phyloP scores from a whole-genome alignment of 805 yeast genomes.

The Lipomyces mesembrius region DNA sequence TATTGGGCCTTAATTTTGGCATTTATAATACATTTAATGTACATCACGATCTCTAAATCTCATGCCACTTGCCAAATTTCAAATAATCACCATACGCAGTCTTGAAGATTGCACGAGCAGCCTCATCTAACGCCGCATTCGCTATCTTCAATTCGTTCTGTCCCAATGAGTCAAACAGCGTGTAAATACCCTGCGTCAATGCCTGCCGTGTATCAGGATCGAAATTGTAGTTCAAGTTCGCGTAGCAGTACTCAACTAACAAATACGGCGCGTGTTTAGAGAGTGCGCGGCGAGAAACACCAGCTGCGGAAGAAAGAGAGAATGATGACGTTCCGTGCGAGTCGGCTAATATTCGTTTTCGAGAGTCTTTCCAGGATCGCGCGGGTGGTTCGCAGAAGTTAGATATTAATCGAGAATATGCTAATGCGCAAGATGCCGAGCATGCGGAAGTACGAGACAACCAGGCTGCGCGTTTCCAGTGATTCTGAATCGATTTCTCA shows the following conservation, averaged over 20 bases:
- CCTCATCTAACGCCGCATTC: slow-evolving; percentile 66
- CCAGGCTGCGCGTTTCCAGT: slow-evolving; percentile 34
- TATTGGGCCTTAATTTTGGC: neutral
- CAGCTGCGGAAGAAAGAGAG: slow-evolving; percentile 54
- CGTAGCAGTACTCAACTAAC: slow-evolving; percentile 60
- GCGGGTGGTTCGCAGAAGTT: slow-evolving; percentile 28
- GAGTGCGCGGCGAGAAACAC: slow-evolving; percentile 59
- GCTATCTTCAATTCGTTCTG: slow-evolving; percentile 65
- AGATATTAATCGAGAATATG: slow-evolving; percentile 28
- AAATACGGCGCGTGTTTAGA: slow-evolving; percentile 67
- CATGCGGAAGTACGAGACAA: slow-evolving; percentile 12
- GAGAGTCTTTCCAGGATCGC: neutral
- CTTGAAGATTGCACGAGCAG: slow-evolving; percentile 71
- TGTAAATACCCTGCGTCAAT: slow-evolving; percentile 61
- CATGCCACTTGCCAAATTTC: slow-evolving; percentile 81
- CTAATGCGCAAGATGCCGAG: slow-evolving; percentile 20
- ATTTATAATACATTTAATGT: neutral
- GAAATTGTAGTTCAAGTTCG: slow-evolving; percentile 58
- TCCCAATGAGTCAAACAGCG: slow-evolving; percentile 71
- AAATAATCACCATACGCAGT: slow-evolving; percentile 72
- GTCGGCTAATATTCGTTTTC: slow-evolving; percentile 7
- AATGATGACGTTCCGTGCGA: slow-evolving; percentile 28
- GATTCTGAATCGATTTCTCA: neutral
- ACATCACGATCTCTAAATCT: slow-evolving; percentile 37
- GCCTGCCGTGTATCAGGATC: slow-evolving; percentile 50